These are phyloP conservation scores for Alliaria petiolata DNA, from an alignment of 345 rosid genomes.

Conservation along the genomic window DNA sequence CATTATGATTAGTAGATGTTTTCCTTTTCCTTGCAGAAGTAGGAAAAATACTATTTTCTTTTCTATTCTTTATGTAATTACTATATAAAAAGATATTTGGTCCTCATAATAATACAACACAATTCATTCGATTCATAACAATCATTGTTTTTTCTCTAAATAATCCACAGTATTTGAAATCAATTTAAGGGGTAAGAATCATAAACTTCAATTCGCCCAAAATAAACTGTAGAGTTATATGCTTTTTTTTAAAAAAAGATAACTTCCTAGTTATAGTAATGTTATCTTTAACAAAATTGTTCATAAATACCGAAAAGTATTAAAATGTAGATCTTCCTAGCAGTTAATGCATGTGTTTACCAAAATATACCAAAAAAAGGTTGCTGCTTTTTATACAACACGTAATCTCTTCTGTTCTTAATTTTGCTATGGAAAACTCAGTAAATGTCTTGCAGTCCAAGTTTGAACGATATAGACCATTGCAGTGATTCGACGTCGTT, in stretches of 20 bases:
- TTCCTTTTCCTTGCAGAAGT: no score
- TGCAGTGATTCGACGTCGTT: slow-evolving; percentile 5
- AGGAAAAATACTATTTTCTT: no score
- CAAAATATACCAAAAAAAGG: background rate
- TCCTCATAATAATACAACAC: no score
- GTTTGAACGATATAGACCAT: background rate
- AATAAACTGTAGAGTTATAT: background rate
- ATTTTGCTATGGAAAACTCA: background rate
- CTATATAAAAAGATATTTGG: no score
- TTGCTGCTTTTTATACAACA: background rate
- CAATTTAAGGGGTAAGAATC: background rate
- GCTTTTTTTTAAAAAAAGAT: no score
- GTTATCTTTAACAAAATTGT: background rate
- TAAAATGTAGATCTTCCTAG: background rate
- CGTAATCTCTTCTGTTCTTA: background rate
- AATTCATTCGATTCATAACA: no score
- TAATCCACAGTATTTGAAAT: background rate
- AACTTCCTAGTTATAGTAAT: background rate
- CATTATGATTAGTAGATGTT: no score
- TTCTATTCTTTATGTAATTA: no score
- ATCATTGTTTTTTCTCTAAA: background rate
- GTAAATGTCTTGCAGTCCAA: slow-evolving; percentile 10
- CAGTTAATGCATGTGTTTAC: background rate
- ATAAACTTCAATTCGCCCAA: background rate
- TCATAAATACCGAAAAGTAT: no score